Conservation (phyloP, 75 land plant species). For the Cupressus sempervirens region DNA sequence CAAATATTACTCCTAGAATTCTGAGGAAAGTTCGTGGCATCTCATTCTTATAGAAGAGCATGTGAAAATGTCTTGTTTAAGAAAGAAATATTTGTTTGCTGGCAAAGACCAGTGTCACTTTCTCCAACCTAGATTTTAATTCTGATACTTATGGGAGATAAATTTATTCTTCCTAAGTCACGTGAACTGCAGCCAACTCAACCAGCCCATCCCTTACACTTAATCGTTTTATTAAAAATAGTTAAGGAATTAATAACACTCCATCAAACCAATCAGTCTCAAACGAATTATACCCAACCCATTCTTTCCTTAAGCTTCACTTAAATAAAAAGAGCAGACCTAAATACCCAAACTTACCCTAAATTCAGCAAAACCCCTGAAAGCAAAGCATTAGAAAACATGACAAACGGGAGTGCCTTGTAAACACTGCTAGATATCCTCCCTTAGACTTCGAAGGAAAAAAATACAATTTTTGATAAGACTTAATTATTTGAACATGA, state of each 20-base stretch:
- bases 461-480: too few relatives aligned
- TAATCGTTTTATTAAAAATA: neutral
- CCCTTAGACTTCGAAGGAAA: neutral
- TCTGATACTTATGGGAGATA: neutral
- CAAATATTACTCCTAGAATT: neutral
- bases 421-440: neutral
- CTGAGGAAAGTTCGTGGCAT: neutral
- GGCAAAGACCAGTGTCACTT: neutral
- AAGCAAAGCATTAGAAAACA: neutral
- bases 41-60: neutral
- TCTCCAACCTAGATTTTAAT: neutral
- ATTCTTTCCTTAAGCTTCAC: neutral
- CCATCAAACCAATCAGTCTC: neutral
- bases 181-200: neutral
- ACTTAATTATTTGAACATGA: neutral
- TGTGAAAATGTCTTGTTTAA: neutral
- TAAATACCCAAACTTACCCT: neutral
- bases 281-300: neutral
- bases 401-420: neutral
- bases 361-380: neutral
- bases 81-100: neutral
- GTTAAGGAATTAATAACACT: too few relatives aligned
- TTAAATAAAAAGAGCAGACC: neutral
- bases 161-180: neutral
- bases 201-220: neutral